Percentiles rank a stretch among this genome's conserved stretches.
Conservation (phyloP, 164 flowering plant genomes). For the Paratinospora sagittata region DNA sequence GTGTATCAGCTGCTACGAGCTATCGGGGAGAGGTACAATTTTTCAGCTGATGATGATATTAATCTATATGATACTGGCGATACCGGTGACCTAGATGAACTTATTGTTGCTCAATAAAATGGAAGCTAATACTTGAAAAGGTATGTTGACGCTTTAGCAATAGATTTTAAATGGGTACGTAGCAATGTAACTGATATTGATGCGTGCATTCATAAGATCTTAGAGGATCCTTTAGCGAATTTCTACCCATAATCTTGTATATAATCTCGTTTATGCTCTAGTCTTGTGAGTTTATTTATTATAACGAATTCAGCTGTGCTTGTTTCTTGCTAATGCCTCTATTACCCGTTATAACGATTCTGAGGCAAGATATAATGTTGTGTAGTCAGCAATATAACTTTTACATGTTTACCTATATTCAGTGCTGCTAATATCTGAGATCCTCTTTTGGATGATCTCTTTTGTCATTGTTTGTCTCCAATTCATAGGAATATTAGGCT, state of each 20-base stretch:
- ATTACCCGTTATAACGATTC: no score
- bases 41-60: slow-evolving; percentile 9
- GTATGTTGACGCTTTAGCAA: slow-evolving; percentile 4
- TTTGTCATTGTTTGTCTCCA: not conserved
- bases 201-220: not conserved
- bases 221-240: not conserved
- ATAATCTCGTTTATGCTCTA: no score
- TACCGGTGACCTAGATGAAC: slow-evolving; percentile 7
- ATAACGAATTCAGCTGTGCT: no score
- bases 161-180: not conserved
- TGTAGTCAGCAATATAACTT: no score
- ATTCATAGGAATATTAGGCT: no score
- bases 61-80: not conserved
- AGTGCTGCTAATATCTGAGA: no score
- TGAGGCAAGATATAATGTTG: no score
- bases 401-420: no score
- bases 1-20: slow-evolving; percentile 13
- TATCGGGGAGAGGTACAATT: slow-evolving; percentile 12
- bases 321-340: no score
- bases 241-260: no score
- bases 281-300: no score
- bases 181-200: not conserved
- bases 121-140: not conserved
- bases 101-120: slow-evolving; percentile 10
- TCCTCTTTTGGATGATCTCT: no score